phyloP scores from a whole-genome alignment of 2,329 filamentous ascomycete species.

The Monosporascus sp. region DNA sequence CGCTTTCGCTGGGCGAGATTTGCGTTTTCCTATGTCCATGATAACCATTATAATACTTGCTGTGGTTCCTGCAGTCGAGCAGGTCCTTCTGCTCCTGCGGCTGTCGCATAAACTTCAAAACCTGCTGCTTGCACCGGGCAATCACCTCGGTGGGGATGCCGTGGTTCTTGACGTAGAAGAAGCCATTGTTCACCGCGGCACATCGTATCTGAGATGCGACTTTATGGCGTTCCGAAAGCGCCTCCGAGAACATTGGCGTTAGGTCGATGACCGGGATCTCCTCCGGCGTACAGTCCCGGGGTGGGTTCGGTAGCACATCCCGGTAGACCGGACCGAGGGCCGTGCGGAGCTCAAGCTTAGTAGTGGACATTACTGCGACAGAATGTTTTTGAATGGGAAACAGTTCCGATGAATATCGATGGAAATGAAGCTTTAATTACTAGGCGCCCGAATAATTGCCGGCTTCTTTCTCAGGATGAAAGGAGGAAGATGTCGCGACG shows the following conservation, averaged over 20 bases:
- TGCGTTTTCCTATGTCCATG: conserved; percentile 33
- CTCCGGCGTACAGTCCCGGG: conserved; percentile 23
- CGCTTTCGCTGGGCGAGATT: conserved; percentile 43
- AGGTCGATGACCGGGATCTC: conserved; percentile 53
- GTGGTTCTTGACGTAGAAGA: conserved; percentile 51
- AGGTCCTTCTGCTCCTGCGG: conserved; percentile 36
- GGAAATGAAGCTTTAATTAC: background rate
- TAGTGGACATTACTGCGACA: conserved; percentile 15
- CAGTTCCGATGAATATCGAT: background rate
- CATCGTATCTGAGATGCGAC: conserved; percentile 36
- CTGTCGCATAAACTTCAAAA: conserved; percentile 43
- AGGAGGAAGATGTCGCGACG: background rate
- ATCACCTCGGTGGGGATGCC: conserved; percentile 32
- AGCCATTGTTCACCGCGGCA: conserved; percentile 45
- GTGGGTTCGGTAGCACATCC: conserved; percentile 24
- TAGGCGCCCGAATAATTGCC: too few species aligned
- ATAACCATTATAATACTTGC: conserved; percentile 44
- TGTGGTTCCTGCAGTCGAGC: conserved; percentile 27
- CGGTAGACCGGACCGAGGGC: conserved; percentile 27
- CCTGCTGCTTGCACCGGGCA: conserved; percentile 24
- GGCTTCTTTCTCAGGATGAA: background rate
- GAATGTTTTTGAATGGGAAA: background rate
- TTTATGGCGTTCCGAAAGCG: conserved; percentile 28
- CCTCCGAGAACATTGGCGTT: conserved; percentile 31
- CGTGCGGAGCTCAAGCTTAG: conserved; percentile 26